A percentile compares a stretch with the other conserved stretches of the same genome.
These are phyloP conservation scores for Spergularia azorica DNA, from an alignment of 179 eudicot species.

Conservation along the genomic window DNA sequence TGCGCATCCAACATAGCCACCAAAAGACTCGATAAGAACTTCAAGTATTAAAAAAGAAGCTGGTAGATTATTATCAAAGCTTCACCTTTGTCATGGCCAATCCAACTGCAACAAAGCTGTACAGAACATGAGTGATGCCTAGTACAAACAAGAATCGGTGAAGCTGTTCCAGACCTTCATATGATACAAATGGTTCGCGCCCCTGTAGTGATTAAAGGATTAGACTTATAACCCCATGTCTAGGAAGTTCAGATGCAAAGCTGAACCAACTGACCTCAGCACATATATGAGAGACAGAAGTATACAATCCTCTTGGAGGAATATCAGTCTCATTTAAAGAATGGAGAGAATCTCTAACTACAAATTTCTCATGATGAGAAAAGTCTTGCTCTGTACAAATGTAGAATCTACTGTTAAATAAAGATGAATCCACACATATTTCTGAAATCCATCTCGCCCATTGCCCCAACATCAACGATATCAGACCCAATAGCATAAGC, in stretches of 20 bases:
- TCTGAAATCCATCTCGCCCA: slow-evolving; percentile 85
- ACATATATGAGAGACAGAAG: slow-evolving; percentile 50
- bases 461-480: slow-evolving; percentile 88
- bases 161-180: slow-evolving; percentile 97
- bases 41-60: background rate
- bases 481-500: slow-evolving; percentile 92
- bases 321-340: slow-evolving; percentile 49
- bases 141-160: slow-evolving; percentile 95
- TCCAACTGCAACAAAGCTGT: slow-evolving; percentile 81
- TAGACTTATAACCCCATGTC: background rate
- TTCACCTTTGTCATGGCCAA: slow-evolving; percentile 89
- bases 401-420: slow-evolving; percentile 77
- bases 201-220: slow-evolving; percentile 53
- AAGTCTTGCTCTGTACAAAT: slow-evolving; percentile 80
- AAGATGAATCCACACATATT: slow-evolving; percentile 87
- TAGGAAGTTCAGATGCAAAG: background rate
- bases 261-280: slow-evolving; percentile 49
- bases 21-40: background rate
- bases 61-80: slow-evolving; percentile 11
- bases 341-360: slow-evolving; percentile 32
- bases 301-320: slow-evolving; percentile 54
- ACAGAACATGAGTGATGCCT: slow-evolving; percentile 88
- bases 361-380: slow-evolving; percentile 32
- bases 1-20: background rate
- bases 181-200: slow-evolving; percentile 91